Evolutionary conservation across 805 yeast genomes (phyloP).

Genomic region (Cyberlindnera bimundalis): DNA sequence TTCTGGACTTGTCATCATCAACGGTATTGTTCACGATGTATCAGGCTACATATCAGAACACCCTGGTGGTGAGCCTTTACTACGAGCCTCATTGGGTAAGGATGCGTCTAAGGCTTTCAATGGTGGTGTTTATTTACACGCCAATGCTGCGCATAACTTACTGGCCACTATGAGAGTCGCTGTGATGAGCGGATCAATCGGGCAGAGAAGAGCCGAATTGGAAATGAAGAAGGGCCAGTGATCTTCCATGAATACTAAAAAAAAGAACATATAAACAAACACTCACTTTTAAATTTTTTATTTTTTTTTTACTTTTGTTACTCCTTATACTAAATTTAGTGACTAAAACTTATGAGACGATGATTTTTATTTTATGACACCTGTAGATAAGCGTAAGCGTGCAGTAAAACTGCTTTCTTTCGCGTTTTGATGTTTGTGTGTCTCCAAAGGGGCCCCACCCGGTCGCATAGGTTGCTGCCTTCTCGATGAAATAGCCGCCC

Average conservation of each 20-base stretch:
- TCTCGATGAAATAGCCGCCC: slow-evolving; percentile 1
- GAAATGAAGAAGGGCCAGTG: slow-evolving; percentile 18
- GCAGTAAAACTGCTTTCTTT: too few species aligned
- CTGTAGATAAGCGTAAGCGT: neutral
- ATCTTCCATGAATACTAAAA: too few species aligned
- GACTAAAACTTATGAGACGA: too few species aligned
- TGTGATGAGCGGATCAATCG: slow-evolving; percentile 65
- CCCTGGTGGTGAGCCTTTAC: slow-evolving; percentile 79
- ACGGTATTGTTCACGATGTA: slow-evolving; percentile 80
- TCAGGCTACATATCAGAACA: slow-evolving; percentile 66
- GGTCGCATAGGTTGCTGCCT: neutral
- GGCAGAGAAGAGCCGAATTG: slow-evolving; percentile 23
- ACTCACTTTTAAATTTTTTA: neutral
- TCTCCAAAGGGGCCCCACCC: too few species aligned
- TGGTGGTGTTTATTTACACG: slow-evolving; percentile 83
- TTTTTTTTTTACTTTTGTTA: neutral
- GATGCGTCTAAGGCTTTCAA: slow-evolving; percentile 83
- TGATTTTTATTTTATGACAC: too few species aligned
- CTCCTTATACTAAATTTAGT: too few species aligned
- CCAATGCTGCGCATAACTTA: slow-evolving; percentile 82
- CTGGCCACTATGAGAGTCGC: slow-evolving; percentile 83
- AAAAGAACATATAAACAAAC: too few species aligned
- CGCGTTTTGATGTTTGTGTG: neutral
- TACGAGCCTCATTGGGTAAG: slow-evolving; percentile 70
- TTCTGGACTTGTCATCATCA: slow-evolving; percentile 62